Evolutionary conservation across 805 yeast species (phyloP).

Genomic region (Clavispora fructus): DNA sequence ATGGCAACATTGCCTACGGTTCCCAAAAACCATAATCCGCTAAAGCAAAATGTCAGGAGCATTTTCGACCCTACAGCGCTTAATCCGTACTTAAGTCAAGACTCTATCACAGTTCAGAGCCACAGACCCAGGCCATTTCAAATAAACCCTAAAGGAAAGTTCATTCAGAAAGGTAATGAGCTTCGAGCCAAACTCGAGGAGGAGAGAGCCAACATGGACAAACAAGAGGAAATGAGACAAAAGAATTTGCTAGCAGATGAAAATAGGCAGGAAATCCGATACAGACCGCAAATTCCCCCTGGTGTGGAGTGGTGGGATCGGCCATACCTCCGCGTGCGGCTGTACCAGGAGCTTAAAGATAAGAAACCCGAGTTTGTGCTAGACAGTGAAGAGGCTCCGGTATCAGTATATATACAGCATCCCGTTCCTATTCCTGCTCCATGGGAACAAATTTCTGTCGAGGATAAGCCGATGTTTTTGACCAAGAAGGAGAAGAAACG

Average conservation of each 20-base stretch:
- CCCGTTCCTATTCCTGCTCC: conserved; percentile 65
- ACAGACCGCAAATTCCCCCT: conserved; percentile 50
- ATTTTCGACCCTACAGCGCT: conserved; percentile 30
- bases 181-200: conserved; percentile 37
- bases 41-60: conserved; percentile 21
- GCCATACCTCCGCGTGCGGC: conserved; percentile 41
- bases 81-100: conserved; percentile 36
- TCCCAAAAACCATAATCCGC: conserved; percentile 24
- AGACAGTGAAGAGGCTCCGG: conserved; percentile 41
- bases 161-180: conserved; percentile 48
- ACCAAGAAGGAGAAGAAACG: conserved; percentile 77
- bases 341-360: conserved; percentile 32
- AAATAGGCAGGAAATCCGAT: conserved; percentile 52
- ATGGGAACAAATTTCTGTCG: conserved; percentile 44
- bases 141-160: conserved; percentile 63
- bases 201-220: conserved; percentile 19
- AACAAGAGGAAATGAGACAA: conserved; percentile 24
- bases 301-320: conserved; percentile 87
- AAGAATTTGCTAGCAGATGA: conserved; percentile 49
- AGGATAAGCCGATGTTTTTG: conserved; percentile 47
- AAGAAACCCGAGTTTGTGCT: conserved; percentile 20
- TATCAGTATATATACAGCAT: conserved; percentile 74
- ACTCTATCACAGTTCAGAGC: conserved; percentile 3
- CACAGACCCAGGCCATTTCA: conserved; percentile 32
- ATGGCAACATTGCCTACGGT: conserved; percentile 22